phyloP scores from a whole-genome alignment of 1,284 basidiomycete species.

The Bjerkandera adusta region DNA sequence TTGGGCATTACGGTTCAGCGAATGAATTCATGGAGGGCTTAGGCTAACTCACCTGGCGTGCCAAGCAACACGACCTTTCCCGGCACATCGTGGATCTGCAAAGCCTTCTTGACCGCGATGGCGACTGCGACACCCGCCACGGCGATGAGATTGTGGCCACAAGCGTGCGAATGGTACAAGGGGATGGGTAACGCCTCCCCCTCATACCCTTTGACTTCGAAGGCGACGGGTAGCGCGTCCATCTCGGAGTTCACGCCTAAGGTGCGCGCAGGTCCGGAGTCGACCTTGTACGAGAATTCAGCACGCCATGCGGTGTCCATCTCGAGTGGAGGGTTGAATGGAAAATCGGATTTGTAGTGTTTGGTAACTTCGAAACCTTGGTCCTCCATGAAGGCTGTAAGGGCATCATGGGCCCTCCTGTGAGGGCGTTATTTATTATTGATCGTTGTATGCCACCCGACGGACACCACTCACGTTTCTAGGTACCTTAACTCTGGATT shows the following conservation, averaged over 20 bases:
- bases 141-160: slow-evolving; percentile 86
- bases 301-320: slow-evolving; percentile 74
- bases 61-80: slow-evolving; percentile 79
- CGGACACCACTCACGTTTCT: slow-evolving; percentile 23
- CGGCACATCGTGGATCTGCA: slow-evolving; percentile 60
- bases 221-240: slow-evolving; percentile 58
- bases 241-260: slow-evolving; percentile 78
- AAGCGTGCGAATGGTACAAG: slow-evolving; percentile 69
- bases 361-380: slow-evolving; percentile 57
- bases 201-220: slow-evolving; percentile 26
- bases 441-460: neutral
- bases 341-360: slow-evolving; percentile 38
- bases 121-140: slow-evolving; percentile 76
- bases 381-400: slow-evolving; percentile 32
- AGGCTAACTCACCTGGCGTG: slow-evolving; percentile 68
- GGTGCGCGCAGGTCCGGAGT: slow-evolving; percentile 50
- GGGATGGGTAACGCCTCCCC: no score
- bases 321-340: slow-evolving; percentile 32
- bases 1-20: slow-evolving; percentile 9
- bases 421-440: neutral
- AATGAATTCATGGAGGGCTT: neutral
- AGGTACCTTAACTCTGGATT: slow-evolving; percentile 29
- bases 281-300: slow-evolving; percentile 41
- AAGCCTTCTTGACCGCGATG: slow-evolving; percentile 65
- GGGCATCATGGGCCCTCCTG: slow-evolving; percentile 33